These are phyloP conservation scores for Quercus phellos DNA, from an alignment of 331 rosid species.

Conservation along the genomic window DNA sequence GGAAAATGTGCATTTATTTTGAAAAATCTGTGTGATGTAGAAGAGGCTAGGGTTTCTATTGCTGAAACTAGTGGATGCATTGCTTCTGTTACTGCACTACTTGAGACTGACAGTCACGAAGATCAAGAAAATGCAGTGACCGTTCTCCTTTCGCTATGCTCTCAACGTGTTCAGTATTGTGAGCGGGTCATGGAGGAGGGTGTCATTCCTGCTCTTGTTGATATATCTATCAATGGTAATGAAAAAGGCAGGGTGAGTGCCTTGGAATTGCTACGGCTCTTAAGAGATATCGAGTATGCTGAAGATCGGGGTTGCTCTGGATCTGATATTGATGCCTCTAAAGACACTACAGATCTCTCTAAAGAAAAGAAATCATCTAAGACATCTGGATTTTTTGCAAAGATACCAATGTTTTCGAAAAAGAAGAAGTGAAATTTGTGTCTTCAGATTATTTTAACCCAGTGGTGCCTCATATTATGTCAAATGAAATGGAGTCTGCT, in stretches of 20 bases:
- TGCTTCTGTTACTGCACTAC: slow-evolving; percentile 48
- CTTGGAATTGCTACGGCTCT: slow-evolving; percentile 53
- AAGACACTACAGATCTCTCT: slow-evolving; percentile 12
- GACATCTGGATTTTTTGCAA: slow-evolving; percentile 33
- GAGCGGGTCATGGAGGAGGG: slow-evolving; percentile 51
- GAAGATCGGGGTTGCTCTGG: slow-evolving; percentile 29
- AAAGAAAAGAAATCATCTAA: slow-evolving; percentile 45
- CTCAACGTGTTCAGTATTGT: slow-evolving; percentile 55
- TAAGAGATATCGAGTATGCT: slow-evolving; percentile 33
- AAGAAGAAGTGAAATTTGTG: slow-evolving; percentile 39
- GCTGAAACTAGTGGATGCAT: slow-evolving; percentile 76
- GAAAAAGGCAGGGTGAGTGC: slow-evolving; percentile 55
- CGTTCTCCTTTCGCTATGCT: slow-evolving; percentile 64
- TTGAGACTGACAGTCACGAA: slow-evolving; percentile 47
- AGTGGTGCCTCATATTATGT: background rate
- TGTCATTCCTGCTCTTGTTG: slow-evolving; percentile 44
- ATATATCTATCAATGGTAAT: slow-evolving; percentile 60
- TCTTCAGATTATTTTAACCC: slow-evolving; percentile 1
- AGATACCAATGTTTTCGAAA: slow-evolving; percentile 43
- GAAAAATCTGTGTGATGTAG: slow-evolving; percentile 51
- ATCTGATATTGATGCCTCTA: slow-evolving; percentile 23
- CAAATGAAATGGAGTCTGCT: background rate
- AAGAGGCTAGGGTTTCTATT: slow-evolving; percentile 51
- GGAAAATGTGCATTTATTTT: slow-evolving; percentile 50
- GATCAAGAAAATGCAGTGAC: slow-evolving; percentile 71